phyloP scores from a whole-genome alignment of 768 basidiomycete genomes.

The Roridomyces roridus region DNA sequence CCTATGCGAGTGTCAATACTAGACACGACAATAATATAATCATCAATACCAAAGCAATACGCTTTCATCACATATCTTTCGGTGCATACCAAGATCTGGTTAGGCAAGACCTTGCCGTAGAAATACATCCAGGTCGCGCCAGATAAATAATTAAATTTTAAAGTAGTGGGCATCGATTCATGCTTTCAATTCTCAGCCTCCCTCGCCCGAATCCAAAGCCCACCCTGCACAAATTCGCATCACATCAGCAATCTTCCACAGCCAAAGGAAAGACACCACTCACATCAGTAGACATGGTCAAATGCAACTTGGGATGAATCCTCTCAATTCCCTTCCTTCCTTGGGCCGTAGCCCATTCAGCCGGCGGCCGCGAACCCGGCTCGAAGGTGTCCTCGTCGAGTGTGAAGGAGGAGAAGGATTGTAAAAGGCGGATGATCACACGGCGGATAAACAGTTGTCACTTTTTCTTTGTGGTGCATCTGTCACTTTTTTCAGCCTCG shows the following conservation, averaged over 20 bases:
- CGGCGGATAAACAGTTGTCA: no score
- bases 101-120: no score
- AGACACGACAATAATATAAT: no score
- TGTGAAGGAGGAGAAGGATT: conserved; percentile 41
- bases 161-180: no score
- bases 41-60: no score
- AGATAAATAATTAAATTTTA: no score
- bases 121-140: no score
- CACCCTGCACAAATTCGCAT: conserved; percentile 1
- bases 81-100: no score
- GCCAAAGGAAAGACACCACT: neutral
- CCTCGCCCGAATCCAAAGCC: conserved; percentile 11
- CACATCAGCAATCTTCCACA: neutral
- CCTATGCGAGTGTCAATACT: no score
- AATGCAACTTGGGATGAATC: conserved; percentile 37
- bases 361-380: conserved; percentile 36
- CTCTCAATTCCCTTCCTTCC: conserved; percentile 42
- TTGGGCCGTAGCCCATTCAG: conserved; percentile 37
- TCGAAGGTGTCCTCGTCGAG: conserved; percentile 41
- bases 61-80: no score
- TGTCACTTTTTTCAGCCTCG: no score
- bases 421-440: conserved; percentile 47
- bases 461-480: no score
- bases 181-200: conserved; percentile 6
- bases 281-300: conserved; percentile 41